Conservation (phyloP, 1,284 basidiomycete species). For the Marasmius sp. region DNA sequence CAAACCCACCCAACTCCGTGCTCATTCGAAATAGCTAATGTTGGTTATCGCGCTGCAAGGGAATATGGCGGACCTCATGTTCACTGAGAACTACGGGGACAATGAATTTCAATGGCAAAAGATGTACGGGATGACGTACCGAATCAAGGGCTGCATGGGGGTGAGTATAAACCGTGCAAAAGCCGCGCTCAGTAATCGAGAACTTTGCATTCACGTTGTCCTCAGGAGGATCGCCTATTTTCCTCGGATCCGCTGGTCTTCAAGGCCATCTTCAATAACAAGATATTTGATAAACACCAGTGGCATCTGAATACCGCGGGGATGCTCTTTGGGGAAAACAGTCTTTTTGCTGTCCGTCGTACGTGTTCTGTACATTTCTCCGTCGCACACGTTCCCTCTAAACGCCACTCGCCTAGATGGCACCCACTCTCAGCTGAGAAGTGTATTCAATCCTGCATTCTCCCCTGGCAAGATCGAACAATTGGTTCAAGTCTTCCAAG, state of each 20-base stretch:
- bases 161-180: neutral
- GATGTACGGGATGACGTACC: neutral
- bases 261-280: neutral
- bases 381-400: neutral
- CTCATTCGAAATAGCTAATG: neutral
- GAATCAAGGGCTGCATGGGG: neutral
- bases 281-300: neutral
- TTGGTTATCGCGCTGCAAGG: neutral
- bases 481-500: neutral
- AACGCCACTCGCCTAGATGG: neutral
- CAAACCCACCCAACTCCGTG: no score
- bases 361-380: neutral
- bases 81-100: neutral
- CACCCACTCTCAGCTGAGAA: neutral
- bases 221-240: neutral
- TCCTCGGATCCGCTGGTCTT: neutral
- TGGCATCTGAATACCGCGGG: neutral
- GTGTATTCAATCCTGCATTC: slow-evolving; percentile 4
- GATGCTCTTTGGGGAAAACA: neutral
- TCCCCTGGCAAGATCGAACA: neutral
- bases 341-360: neutral
- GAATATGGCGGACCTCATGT: neutral
- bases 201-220: neutral
- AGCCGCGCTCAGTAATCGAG: neutral
- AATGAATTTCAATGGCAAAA: neutral